A percentile compares a stretch with the other conserved stretches of the same genome.
Evolutionary conservation across 345 rosid species (phyloP).

Genomic region (Chamaenerion angustifolium): DNA sequence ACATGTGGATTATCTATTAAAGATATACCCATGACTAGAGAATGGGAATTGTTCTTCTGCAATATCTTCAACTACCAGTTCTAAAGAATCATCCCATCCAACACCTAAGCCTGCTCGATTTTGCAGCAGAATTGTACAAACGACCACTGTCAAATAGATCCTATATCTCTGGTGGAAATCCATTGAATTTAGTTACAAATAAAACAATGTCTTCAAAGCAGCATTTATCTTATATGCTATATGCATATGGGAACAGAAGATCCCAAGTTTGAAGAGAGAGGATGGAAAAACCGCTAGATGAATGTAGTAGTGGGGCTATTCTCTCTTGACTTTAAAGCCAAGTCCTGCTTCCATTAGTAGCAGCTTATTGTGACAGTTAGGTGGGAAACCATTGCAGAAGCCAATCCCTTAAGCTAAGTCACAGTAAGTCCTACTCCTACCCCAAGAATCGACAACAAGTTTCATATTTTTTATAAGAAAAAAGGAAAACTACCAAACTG

Average conservation of each 20-base stretch:
- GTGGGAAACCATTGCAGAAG: too few relatives aligned
- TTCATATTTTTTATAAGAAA: too few relatives aligned
- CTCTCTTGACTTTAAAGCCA: conserved; percentile 11
- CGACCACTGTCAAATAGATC: background rate
- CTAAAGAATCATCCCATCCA: background rate
- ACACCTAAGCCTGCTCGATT: background rate
- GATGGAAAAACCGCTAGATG: conserved; percentile 1
- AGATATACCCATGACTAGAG: conserved; percentile 6
- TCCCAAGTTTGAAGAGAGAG: background rate
- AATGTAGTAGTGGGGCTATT: conserved; percentile 8
- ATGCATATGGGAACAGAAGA: background rate
- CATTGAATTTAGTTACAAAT: conserved; percentile 7
- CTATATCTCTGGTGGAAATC: conserved; percentile 1
- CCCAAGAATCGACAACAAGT: too few relatives aligned
- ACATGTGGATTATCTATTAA: background rate
- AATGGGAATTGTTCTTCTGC: background rate
- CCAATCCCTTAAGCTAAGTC: too few relatives aligned
- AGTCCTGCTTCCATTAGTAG: background rate
- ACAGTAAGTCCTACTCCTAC: too few relatives aligned
- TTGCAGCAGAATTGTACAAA: background rate
- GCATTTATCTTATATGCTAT: conserved; percentile 6
- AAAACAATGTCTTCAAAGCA: background rate
- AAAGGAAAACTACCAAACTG: too few relatives aligned
- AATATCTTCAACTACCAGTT: conserved; percentile 6
- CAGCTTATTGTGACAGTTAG: too few relatives aligned